Percentiles rank a stretch among this genome's conserved stretches.
phyloP scores from a whole-genome alignment of 768 basidiomycete genomes.

The Dentipellis fragilis region DNA sequence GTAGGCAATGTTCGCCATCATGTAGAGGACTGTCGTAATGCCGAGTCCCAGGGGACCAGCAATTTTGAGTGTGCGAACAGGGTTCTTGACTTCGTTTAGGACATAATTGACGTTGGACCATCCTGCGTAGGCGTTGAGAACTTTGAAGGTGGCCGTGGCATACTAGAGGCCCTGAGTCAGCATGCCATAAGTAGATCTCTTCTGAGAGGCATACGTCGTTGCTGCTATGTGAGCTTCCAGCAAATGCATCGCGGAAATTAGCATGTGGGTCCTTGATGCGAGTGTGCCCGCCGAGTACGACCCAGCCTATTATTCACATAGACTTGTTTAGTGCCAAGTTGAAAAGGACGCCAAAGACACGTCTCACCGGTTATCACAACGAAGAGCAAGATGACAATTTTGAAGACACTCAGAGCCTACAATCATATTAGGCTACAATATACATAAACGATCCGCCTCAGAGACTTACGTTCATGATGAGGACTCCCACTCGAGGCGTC shows the following conservation, averaged over 20 bases:
- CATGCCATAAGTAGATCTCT: not conserved
- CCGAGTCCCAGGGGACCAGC: slow-evolving; percentile 49
- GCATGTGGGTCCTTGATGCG: slow-evolving; percentile 43
- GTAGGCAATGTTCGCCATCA: slow-evolving; percentile 50
- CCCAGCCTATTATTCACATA: slow-evolving; percentile 30
- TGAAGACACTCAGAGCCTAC: slow-evolving; percentile 42
- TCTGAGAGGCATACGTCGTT: slow-evolving; percentile 27
- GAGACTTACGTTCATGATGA: slow-evolving; percentile 43
- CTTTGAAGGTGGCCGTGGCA: slow-evolving; percentile 51
- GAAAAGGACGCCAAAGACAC: not conserved
- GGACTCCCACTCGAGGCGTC: slow-evolving; percentile 36
- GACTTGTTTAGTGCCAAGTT: not conserved
- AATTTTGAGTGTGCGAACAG: slow-evolving; percentile 50
- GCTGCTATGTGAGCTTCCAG: slow-evolving; percentile 41
- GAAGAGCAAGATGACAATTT: slow-evolving; percentile 42
- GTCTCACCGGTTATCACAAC: slow-evolving; percentile 38
- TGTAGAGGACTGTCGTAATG: slow-evolving; percentile 41
- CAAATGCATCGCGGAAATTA: slow-evolving; percentile 50
- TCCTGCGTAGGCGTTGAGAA: slow-evolving; percentile 36
- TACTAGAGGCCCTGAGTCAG: slow-evolving; percentile 28
- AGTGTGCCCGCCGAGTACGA: slow-evolving; percentile 50
- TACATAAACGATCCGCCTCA: too few relatives aligned
- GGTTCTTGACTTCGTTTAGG: slow-evolving; percentile 50
- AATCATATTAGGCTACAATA: not conserved
- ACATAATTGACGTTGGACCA: slow-evolving; percentile 54